Evolutionary conservation across 805 yeast species (phyloP), one percentile per base, ranked within the genome.

Genomic region (Lipomyces japonicus): DNA sequence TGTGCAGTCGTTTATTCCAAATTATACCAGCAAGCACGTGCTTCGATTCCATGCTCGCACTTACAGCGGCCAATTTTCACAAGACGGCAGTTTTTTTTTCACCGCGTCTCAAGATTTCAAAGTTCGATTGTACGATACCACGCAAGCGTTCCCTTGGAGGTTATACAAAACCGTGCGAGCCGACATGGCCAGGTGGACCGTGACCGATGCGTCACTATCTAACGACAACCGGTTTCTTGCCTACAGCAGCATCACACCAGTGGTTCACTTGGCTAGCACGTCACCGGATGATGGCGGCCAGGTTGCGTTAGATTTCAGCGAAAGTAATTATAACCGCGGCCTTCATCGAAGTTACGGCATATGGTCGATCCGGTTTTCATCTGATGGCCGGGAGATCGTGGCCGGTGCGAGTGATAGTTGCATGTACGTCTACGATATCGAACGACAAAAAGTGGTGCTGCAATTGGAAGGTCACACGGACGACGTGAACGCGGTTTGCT

Each of bases 401-500:
- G 59, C 62, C 9, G 66, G 65, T n/a, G 57, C 63, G 4, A 49
- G 54, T 21, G 49, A 45, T 18, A 42, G 50, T 26, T 46, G 50
- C 32, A 39, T 59, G 39, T 42, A 52, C 23, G 55, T 57, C 7
- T 60, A 50, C 32, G 65, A 63, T 38, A 44, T 63, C 16, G 61
- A 59, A 47, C 35, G 47, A 7, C 44, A 45, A 6, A 46, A 21
- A 18, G 55, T 44, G 7, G 41, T 43, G 37, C 44, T 48, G 28
- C 44, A 36, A 35, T 46, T 50, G 7, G 47, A 44, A 9, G 60
- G 58, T 6, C 65, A 62, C 37, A 39, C 26, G 18, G 51, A 50
- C 28, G 67, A 64, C 23, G 64, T 64, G 9, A 64, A 64, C 41
- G 61, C 65, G 2, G 67, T 61, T 25, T 40, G 61, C 26, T 63